Percentiles rank a stretch among this genome's conserved stretches.
Evolutionary conservation across 2,329 filamentous ascomycete species (phyloP).

Genomic region (Ceratocystis papillata): DNA sequence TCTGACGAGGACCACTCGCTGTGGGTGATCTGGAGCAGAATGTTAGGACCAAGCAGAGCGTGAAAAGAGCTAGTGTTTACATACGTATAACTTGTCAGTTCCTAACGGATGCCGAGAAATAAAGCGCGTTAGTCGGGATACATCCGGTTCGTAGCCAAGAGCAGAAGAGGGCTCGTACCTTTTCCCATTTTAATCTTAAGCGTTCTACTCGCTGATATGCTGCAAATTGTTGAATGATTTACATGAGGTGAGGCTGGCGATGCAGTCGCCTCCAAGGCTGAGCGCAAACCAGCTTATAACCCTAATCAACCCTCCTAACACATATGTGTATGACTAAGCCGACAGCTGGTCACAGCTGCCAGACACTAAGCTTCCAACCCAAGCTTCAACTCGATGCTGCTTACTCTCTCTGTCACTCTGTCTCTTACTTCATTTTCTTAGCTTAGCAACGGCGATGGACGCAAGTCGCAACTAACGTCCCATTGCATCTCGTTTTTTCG

Average conservation of each 20-base stretch:
- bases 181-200: slow-evolving; percentile 24
- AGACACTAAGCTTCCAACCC: not conserved
- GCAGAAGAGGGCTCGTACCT: slow-evolving; percentile 14
- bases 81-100: slow-evolving; percentile 39
- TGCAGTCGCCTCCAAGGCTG: not conserved
- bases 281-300: not conserved
- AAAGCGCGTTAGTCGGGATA: slow-evolving; percentile 6
- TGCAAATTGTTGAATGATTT: not conserved
- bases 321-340: not conserved
- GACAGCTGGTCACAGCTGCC: not conserved
- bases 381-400: not conserved
- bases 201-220: not conserved
- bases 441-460: not conserved
- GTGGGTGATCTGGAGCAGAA: slow-evolving; percentile 61
- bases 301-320: not conserved
- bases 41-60: not conserved
- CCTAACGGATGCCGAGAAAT: slow-evolving; percentile 27
- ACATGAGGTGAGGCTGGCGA: slow-evolving; percentile 2
- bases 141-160: no score
- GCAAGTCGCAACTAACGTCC: not conserved
- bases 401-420: not conserved
- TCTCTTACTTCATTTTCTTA: not conserved
- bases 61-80: slow-evolving; percentile 15
- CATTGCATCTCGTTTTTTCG: not conserved
- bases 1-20: slow-evolving; percentile 93